Conservation (phyloP, 106 monocot species). For the Cymbidium sinense region DNA sequence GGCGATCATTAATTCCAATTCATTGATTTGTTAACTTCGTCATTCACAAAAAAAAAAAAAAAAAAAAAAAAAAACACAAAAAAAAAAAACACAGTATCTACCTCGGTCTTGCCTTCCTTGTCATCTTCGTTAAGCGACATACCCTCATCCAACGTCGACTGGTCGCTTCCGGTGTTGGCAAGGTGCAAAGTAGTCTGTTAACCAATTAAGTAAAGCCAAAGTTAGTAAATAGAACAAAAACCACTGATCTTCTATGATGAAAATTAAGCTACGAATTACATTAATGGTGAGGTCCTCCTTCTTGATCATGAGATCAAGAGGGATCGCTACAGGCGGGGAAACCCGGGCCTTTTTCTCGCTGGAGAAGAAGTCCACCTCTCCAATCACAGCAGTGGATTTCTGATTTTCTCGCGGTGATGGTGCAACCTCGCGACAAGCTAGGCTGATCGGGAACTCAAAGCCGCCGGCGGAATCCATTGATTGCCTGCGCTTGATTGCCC, state of each 20-base stretch:
- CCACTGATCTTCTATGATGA: too few relatives aligned
- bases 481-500: conserved; percentile 7
- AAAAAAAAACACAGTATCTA: background rate
- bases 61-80: background rate
- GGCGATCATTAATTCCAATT: background rate
- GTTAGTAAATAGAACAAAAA: too few relatives aligned
- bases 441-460: conserved; percentile 7
- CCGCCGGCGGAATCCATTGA: conserved; percentile 6
- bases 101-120: conserved; percentile 49
- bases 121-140: conserved; percentile 21
- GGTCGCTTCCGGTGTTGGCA: conserved; percentile 56
- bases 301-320: conserved; percentile 27
- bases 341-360: conserved; percentile 38
- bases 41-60: too few relatives aligned
- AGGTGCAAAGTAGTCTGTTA: conserved; percentile 57
- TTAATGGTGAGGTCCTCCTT: conserved; percentile 60
- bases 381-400: conserved; percentile 7
- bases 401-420: background rate
- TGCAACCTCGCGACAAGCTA: background rate
- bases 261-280: conserved; percentile 17
- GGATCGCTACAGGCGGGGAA: background rate
- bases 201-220: background rate
- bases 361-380: conserved; percentile 87
- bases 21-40: background rate
- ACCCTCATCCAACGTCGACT: conserved; percentile 30